Percentiles rank a stretch among this genome's conserved stretches.
phyloP scores from a whole-genome alignment of 352 stramenopile genomes.

The Pythium rhizo-oryzae region DNA sequence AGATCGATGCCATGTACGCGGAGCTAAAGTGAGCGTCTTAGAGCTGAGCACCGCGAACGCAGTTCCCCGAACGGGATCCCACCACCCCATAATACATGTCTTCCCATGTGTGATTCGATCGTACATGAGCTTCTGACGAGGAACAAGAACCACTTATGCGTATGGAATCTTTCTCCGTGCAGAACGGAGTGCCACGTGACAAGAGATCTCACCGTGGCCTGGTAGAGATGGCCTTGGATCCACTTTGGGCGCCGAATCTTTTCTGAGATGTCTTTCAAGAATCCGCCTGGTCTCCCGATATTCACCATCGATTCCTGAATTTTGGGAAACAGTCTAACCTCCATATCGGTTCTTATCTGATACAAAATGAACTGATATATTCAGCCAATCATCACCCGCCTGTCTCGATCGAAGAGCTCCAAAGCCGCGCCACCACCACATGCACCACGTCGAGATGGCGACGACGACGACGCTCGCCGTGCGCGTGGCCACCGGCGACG shows the following conservation, averaged over 20 bases:
- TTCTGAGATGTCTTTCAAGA: background rate
- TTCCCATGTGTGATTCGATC: background rate
- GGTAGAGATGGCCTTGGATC: too few species aligned
- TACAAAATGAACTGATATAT: background rate
- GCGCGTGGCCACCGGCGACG: slow-evolving; percentile 29
- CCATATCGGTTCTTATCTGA: background rate
- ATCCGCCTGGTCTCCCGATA: too few species aligned
- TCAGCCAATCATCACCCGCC: background rate
- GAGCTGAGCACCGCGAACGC: background rate
- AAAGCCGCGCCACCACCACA: background rate
- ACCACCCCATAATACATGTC: background rate
- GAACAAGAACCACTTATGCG: background rate
- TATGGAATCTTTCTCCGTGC: background rate
- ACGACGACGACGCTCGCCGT: background rate
- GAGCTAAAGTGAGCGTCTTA: slow-evolving; percentile 3
- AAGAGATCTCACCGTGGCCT: background rate
- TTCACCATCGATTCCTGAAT: background rate
- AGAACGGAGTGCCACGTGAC: too few species aligned
- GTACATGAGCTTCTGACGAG: background rate
- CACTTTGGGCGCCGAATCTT: background rate
- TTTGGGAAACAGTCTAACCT: background rate
- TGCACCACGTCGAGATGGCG: background rate
- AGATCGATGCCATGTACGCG: slow-evolving; percentile 62
- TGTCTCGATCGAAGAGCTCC: background rate
- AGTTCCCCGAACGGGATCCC: background rate